Conservation (phyloP, 163 green algal species). For the Scenedesmus sp. region DNA sequence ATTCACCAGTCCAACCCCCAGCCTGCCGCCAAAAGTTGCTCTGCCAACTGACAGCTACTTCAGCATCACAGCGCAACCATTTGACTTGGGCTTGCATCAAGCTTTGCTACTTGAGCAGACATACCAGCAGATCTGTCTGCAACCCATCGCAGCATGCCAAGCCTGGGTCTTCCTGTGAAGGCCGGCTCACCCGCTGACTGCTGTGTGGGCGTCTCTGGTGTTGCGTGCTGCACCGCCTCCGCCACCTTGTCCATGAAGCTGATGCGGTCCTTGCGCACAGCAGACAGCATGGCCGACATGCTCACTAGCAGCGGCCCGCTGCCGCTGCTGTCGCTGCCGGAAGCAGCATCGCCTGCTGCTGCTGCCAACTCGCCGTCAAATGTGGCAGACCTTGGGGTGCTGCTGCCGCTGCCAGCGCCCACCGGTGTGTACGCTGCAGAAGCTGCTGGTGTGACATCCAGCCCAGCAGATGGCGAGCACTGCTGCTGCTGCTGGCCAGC, state of each 20-base stretch:
- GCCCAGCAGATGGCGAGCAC: background rate
- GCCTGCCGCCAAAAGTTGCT: no score
- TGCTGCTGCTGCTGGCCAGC: constrained; percentile 21
- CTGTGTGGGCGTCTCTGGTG: background rate
- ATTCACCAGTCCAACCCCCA: no score
- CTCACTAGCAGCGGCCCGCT: background rate
- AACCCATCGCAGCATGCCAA: background rate
- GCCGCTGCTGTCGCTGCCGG: constrained; percentile 8
- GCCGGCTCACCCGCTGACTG: background rate
- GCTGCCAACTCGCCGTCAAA: background rate
- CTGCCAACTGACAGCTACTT: no score
- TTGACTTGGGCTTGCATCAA: no score
- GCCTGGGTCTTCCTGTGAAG: no score
- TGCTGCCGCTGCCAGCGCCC: background rate
- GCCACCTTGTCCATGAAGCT: constrained; percentile 60
- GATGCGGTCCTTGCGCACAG: constrained; percentile 62
- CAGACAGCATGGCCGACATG: constrained; percentile 55
- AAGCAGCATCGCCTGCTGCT: constrained; percentile 5
- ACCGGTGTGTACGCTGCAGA: background rate
- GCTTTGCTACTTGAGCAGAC: no score
- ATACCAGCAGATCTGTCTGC: no score
- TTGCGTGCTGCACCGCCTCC: constrained; percentile 48
- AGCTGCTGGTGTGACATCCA: background rate
- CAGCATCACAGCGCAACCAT: no score
- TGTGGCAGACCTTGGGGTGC: background rate